A percentile compares a stretch with the other conserved stretches of the same genome.
Conservation (phyloP, 805 yeast genomes). For the Ascoidea asiatica region DNA sequence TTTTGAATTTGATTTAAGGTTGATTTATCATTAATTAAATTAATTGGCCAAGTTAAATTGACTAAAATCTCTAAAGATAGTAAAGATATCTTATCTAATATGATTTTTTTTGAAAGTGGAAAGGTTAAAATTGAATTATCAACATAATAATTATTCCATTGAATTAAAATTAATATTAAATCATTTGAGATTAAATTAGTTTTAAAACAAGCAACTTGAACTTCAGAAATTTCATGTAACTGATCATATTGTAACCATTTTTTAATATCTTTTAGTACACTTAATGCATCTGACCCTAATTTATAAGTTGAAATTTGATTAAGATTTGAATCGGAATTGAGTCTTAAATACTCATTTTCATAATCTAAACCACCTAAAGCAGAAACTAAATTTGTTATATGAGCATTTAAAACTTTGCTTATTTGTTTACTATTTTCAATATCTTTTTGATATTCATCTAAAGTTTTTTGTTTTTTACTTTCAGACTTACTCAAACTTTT, state of each 20-base stretch:
- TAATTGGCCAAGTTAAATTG: constrained; percentile 76
- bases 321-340: not conserved
- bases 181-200: constrained; percentile 64
- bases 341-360: constrained; percentile 27
- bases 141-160: constrained; percentile 43
- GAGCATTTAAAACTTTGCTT: constrained; percentile 41
- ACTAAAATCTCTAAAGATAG: constrained; percentile 71
- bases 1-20: constrained; percentile 41
- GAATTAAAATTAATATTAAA: constrained; percentile 56
- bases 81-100: constrained; percentile 49
- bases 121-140: constrained; percentile 11
- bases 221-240: constrained; percentile 53
- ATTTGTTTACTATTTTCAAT: too few species aligned
- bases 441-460: too few species aligned
- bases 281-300: constrained; percentile 78
- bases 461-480: too few species aligned
- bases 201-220: constrained; percentile 79
- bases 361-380: constrained; percentile 89
- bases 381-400: constrained; percentile 68
- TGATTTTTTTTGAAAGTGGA: constrained; percentile 20
- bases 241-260: constrained; percentile 84
- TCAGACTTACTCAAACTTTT: too few species aligned
- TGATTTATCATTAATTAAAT: constrained; percentile 42
- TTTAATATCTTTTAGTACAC: constrained; percentile 77
- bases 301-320: constrained; percentile 27